Base-by-base conservation (phyloP, 179 eudicot genomes). In the Dionaea muscipula region DNA sequence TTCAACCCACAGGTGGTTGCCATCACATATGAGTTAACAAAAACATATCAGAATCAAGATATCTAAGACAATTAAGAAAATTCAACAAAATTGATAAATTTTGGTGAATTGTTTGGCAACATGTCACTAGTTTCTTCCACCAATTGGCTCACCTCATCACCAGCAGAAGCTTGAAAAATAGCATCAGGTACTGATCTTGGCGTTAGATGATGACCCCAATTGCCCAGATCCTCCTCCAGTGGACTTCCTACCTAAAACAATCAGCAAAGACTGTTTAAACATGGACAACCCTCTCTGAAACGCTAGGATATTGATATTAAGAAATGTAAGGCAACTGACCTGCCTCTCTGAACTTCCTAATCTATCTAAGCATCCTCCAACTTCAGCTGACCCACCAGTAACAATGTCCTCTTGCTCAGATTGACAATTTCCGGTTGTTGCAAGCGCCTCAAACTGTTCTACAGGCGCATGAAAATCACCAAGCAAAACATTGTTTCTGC, bases 351-450 rank as follows among this genome's bases (percentile, higher is more conserved):
- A 89, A 68, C 64, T 60, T 48, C 67, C 68, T 51, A 84, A 59
- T 51, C 59, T 76, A 56, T 82, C 71, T 58, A 85, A 72, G 78
- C 97, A 91, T 38, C 96, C 99, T 46, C 93, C 67, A 57, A 79
- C 72, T 66, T 77, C 73, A 27, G 95, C 99, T 79, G 88, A 93
- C 35, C 99, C 96, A 57, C 99, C 96, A 70, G 84, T 82, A 64
- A 88, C 99, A 72, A 60, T 75, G 60, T 66, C 77, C 59, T 72
- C 77, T 68, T 67, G 63, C 66, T 65, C 77, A 51, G 70, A 62
- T 47, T 35, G 71, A 60, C 58, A 64, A 26, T n/a, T 33, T 51
- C 64, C 79, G 63, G 57, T 49, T 27, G 47, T 26, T 41, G 50
- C 61, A 26, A 54, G 72, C 41, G 68, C 75, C 56, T 71, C 58